Evolutionary conservation across 2,329 filamentous ascomycete species (phyloP), one percentile per base, ranked within the genome.

Genomic region (Hymenoscyphus repandus): DNA sequence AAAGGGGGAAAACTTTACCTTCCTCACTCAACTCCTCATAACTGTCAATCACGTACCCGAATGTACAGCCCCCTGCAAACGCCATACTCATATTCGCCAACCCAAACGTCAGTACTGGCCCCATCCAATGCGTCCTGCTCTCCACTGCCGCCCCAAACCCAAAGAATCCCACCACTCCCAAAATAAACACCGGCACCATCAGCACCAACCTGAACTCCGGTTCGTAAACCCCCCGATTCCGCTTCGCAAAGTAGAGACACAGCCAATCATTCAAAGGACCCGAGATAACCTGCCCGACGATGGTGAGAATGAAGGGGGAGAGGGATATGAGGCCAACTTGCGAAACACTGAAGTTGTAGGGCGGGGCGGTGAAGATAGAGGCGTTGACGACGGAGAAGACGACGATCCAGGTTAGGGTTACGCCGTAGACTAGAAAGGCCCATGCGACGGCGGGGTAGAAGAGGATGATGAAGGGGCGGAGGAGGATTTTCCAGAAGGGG

Each of bases 291-390:
- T 73, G 70, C 30, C 73, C 75, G 5, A 78, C 51, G 18, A 76
- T 67, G 7, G 67, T 71, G 15, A 75, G 62, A 49, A 77, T 61
- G 58, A 76, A 77, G 0, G 74, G 74, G 0, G 74, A 74, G 11
- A 78, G 60, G 27, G 70, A 74, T 57, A 76, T 76, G 15, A 78
- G 65, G 1, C 76, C 76, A 0, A 71, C 72, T 52, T 75, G 63
- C 5, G 71, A 71, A n/a, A 75, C 68, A 12, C 64, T 67, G 62
- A 80, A 78, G 65, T 74, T 75, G 48, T 60, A 60, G 6, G 61
- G 59, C 12, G 50, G 44, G 3, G 51, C 7, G 15, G 54, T 51
- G 54, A 69, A 65, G 47, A 70, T 59, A 47, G 72, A 65, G 13
- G 70, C 70, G 56, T 75, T 72, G 51, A 75, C 70, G 38, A 77